Base-by-base conservation (phyloP, 371 early-diverging fungal species). In the Mortierella sp. region DNA sequence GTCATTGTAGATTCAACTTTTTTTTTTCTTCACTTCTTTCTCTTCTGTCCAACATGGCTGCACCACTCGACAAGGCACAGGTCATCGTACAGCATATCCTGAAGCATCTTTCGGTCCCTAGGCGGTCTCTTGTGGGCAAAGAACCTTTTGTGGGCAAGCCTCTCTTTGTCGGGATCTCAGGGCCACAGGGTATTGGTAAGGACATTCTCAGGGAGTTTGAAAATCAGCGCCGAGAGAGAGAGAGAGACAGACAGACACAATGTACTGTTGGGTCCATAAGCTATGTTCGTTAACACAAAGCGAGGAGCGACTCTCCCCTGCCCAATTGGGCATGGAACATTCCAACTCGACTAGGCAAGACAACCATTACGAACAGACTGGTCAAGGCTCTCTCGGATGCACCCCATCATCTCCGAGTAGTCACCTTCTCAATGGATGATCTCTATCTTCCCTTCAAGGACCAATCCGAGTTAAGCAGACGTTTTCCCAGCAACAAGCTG, bases 371-470 rank as follows among this genome's bases (percentile, higher is more conserved):
- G 30, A 75, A 83, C 47, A 84, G 84, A 0, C 72, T 93, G 4
- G 74, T 74, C 0, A 68, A 81, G 21, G 56, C 83, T n/a, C 82
- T 92, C 30, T 66, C 77, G 21, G 62, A 72, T 14, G 67, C 68
- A 3, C 87, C 87, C 1, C 80, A 87, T 51, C 71, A 85, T 57
- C 70, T 94, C 0, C 82, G 71, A 18, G 87, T 90, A 0, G 83
- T 92, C 1, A 82, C 86, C 16, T 90, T 95, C 51, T 96, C 96
- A 0, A 76, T 94, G 55, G 98, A 98, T 79, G 98, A 98, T 81
- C 83, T 97, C 14, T 97, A 97, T 75, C 83, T 95, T 44, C 81
- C 94, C 0, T 84, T 85, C 69, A 70, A 71, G 7, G 91, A 94
- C 14, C 96, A 95, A 72, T 59, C 66, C 1, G 57, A 75, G 0